Evolutionary conservation across 1,139 yeast species (phyloP), one percentile per base, ranked within the genome.

Genomic region (Hansenula anomala): DNA sequence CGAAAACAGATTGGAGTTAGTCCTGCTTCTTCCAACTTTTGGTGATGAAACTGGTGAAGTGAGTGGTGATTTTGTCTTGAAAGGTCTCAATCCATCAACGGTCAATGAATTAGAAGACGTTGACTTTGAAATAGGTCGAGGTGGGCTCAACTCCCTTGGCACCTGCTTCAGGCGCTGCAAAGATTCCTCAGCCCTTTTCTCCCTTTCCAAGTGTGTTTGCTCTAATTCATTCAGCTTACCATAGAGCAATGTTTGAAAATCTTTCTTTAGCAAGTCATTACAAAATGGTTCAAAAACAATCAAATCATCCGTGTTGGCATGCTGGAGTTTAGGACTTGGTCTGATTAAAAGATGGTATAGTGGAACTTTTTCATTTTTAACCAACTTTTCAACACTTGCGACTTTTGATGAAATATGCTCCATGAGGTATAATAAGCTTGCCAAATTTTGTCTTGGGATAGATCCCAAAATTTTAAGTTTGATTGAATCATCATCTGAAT

Each of bases 371-470:
- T 37, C 27, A 2, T 29, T 20, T 4, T 25, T 10, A 6, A 45
- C 15, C 2, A 41, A 16, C 6, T 30, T 20, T 1, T 31, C 40
- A 19, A 26, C 15, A 8, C 22, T 17, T 6, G 23, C 17, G 4
- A 32, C 33, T 2, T 24, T 37, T 13, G 14, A 25, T 27, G 37
- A 5, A 12, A 55, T 30, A 35, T 54, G 56, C 3, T 34, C 28
- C 12, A 49, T 36, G 3, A 55, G 19, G 14, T 23, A 17, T 14
- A 54, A 36, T 20, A 56, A 38, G 4, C 54, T 40, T 5, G 59
- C 37, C 5, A 56, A 32, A 33, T 54, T 55, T 30, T 56, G 57
- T 42, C 60, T 47, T 28, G 60, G 59, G 5, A 54, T 50, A 5
- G 51, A 40, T 1, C 53, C 49, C 6, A 54, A 36, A 4, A 42